Base-by-base conservation (phyloP, 108 stramenopile species). In the Nitzschia sp. region DNA sequence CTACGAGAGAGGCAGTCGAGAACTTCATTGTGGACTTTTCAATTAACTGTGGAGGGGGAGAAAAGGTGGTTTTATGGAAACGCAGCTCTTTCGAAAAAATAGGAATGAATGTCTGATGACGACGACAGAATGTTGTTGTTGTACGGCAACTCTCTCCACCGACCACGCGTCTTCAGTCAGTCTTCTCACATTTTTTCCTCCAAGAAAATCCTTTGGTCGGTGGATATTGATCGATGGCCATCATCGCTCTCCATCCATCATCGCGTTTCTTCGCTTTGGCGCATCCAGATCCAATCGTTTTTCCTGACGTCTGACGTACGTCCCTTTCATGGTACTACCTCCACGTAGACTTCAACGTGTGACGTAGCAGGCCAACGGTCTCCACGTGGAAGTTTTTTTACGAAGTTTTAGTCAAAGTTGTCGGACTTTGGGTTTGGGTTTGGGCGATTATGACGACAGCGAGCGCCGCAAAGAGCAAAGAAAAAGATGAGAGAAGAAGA, bases 1-100 rank as follows among this genome's bases (percentile, higher is more conserved):
- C 53, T 22, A 78, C 23, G 66, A 80, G 53, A 55, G 80, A 77
- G 29, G 82, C 80, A 25, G 77, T 35, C 19, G 73, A 72, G 81
- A 87, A 77, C 70, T 87, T 87, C 83, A 84, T 87, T 50, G 48
- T 22, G 4, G 21, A 41, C 6, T 11, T 41, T 6, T 41, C 13
- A 6, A n/a, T n/a, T 41, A n/a, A 21, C 8, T 50, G 48, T 50
- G 13, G 19, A 22, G 19, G 48, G 19, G 48, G 17, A 41, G 9
- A 41, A 41, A 13, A 13, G 38, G 38, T 9, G 13, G 13, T 41
- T 9, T 41, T 6, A 6, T 41, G 38, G 6, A 6, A 9, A 41
- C 38, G 38, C 38, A 41, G 13, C 21, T 50, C 19, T 8, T 16
- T 50, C 4, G 48, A 50, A 50, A 50, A n/a, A 4, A 50, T 21